Evolutionary conservation across 805 yeast genomes (phyloP), one percentile per base, ranked within the genome.

Genomic region (Wickerhamiella australiensis): DNA sequence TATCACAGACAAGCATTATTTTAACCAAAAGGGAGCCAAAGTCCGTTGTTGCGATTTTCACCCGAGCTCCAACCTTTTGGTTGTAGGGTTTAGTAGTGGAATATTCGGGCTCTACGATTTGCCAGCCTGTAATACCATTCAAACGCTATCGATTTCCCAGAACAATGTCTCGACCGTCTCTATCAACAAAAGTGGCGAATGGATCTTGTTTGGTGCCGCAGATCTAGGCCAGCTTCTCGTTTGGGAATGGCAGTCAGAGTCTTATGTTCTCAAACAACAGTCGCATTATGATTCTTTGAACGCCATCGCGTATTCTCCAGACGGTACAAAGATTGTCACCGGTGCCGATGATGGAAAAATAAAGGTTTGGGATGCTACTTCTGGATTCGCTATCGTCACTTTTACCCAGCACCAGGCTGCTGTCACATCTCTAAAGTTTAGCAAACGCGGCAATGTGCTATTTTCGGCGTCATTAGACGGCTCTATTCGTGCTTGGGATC

Each of bases 191-290:
- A 71, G 88, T 5, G 98, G 98, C 29, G 98, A 92, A 65, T 92
- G 98, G 98, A 70, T 92, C 27, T 95, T 96, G 0, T 85, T 92
- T 65, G 98, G 98, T 3, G 87, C 96, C 0, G 68, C 86, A 29
- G 80, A 79, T 60, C 65, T 85, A 25, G 98, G 98, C n/a, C 98
- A 92, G 67, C 68, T 92, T 52, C 68, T 92, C 51, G 98, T 92
- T 0, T 92, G 94, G 71, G 98, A 92, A 71, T 92, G 98, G 98
- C 96, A 92, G 68, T 84, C 95, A 3, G 98, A 92, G 64, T 85
- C 96, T 0, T 92, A 90, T 62, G 82, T 92, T 43, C 70, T 92
- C 56, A 88, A 90, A 62, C 98, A 92, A 63, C 98, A 92, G 66
- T 96, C 97, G 21, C 98, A 92, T 66, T 90, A 85, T 61, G 98